Conservation (phyloP, 768 basidiomycete species). For the Udeniomyces megalosporus region DNA sequence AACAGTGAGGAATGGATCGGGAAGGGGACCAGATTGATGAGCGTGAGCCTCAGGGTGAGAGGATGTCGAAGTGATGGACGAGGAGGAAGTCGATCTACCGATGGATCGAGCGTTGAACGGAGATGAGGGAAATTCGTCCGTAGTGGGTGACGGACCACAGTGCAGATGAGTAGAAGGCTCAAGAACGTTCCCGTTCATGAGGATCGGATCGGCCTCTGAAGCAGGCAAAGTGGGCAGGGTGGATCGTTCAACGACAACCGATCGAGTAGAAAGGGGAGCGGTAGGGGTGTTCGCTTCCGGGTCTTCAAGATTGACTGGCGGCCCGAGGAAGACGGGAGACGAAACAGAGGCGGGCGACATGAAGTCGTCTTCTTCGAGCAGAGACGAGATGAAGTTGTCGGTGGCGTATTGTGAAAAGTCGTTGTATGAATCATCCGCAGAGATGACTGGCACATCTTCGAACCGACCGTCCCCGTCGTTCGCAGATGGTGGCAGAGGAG, state of each 20-base stretch:
- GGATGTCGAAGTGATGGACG: too few species aligned
- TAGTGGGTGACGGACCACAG: background rate
- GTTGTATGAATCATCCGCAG: background rate
- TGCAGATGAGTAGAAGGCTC: background rate
- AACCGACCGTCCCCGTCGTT: background rate
- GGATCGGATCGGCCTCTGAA: conserved; percentile 1
- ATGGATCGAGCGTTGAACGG: too few species aligned
- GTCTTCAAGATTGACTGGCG: too few species aligned
- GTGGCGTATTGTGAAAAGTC: background rate
- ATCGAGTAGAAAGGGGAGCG: background rate
- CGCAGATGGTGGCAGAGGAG: background rate
- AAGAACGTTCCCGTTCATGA: conserved; percentile 8
- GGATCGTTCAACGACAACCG: background rate
- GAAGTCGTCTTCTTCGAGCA: background rate
- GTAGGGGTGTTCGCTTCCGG: background rate
- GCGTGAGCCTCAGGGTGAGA: conserved; percentile 2
- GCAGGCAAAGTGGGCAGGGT: background rate
- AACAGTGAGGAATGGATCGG: conserved; percentile 11
- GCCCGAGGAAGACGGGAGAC: background rate
- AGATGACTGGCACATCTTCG: background rate
- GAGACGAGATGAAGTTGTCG: background rate
- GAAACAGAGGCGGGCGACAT: background rate
- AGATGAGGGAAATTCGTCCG: too few species aligned
- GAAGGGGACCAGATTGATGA: conserved; percentile 9
- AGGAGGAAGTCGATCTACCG: too few species aligned